These are phyloP conservation scores for Picea sitchensis DNA, from an alignment of 75 land plant genomes.

Conservation along the genomic window DNA sequence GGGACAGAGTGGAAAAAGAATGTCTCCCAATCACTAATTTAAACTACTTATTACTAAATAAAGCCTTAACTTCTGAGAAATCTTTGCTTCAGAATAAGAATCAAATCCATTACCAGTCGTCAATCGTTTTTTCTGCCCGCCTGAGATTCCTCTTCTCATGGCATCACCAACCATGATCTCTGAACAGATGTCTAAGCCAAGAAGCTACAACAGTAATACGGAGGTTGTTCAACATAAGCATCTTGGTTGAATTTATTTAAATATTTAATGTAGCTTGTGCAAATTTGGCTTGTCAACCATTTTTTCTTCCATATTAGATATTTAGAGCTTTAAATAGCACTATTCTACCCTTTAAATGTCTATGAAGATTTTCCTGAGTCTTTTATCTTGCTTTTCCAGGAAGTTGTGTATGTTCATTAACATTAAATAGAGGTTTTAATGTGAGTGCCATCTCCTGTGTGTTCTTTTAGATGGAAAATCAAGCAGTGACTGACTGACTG, in stretches of 20 bases:
- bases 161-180: conserved; percentile 26
- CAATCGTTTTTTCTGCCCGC: conserved; percentile 27
- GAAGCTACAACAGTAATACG: conserved; percentile 5
- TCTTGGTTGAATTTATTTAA: not conserved
- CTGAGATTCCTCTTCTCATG: conserved; percentile 32
- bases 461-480: not conserved
- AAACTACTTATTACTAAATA: not conserved
- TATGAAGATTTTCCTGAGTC: too few relatives aligned
- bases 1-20: not conserved
- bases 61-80: not conserved
- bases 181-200: conserved; percentile 27
- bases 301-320: not conserved
- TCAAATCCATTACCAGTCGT: conserved; percentile 25
- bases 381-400: too few relatives aligned
- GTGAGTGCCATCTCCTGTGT: not conserved
- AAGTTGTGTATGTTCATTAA: not conserved
- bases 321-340: not conserved
- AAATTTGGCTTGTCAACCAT: not conserved
- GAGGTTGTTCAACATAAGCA: not conserved
- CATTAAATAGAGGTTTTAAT: not conserved
- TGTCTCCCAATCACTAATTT: not conserved
- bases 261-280: not conserved
- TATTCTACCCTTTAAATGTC: too few relatives aligned
- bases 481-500: not conserved
- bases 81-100: not conserved